These are phyloP conservation scores for Trebouxia sp. DNA, from an alignment of 139 green algal genomes.

Conservation along the genomic window DNA sequence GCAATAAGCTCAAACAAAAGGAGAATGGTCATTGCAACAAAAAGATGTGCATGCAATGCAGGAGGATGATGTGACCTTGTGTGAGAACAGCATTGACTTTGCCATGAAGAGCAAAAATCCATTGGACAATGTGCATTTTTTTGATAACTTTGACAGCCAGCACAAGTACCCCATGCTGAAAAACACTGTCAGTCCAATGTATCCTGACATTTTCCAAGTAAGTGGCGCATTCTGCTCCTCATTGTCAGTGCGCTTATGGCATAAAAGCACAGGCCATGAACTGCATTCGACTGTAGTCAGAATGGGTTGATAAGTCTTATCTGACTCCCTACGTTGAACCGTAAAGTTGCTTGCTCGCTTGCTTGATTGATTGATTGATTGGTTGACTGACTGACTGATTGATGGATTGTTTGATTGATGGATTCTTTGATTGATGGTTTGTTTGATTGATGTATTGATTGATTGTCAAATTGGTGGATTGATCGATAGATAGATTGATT, in stretches of 20 bases:
- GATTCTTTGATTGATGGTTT: not conserved
- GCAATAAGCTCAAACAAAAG: too few relatives aligned
- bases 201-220: constrained; percentile 39
- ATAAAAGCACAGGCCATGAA: not conserved
- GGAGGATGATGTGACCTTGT: constrained; percentile 62
- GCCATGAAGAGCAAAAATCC: constrained; percentile 60
- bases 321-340: too few relatives aligned
- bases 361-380: too few relatives aligned
- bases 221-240: not conserved
- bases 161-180: constrained; percentile 47
- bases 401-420: too few relatives aligned
- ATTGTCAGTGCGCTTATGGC: not conserved
- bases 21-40: too few relatives aligned
- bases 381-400: too few relatives aligned
- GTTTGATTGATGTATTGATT: not conserved
- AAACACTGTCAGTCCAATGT: constrained; percentile 50
- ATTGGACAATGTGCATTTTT: constrained; percentile 71
- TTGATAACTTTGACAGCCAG: constrained; percentile 48
- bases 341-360: too few relatives aligned
- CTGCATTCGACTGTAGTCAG: not conserved
- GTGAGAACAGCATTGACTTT: constrained; percentile 71
- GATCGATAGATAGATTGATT: not conserved
- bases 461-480: not conserved
- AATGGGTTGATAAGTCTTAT: not conserved
- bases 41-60: too few relatives aligned